phyloP scores from a whole-genome alignment of 2,329 filamentous ascomycete genomes.

The Fusarium nisikadoi region DNA sequence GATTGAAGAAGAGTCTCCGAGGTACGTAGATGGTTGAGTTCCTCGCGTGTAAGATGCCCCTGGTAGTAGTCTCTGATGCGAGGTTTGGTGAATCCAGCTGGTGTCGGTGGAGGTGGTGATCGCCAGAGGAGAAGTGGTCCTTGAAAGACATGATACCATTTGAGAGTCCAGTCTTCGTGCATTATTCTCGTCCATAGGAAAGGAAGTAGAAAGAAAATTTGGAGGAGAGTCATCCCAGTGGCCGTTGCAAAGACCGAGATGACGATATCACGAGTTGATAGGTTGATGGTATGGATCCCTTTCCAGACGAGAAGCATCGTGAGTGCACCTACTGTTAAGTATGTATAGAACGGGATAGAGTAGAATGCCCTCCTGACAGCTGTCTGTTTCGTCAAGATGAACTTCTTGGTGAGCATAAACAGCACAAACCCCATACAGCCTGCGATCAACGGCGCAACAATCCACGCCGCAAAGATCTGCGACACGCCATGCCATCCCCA shows the following conservation, averaged over 20 bases:
- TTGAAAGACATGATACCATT: constrained; percentile 58
- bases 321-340: constrained; percentile 50
- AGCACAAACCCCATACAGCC: constrained; percentile 47
- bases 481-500: constrained; percentile 53
- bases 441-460: constrained; percentile 50
- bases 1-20: constrained; percentile 50
- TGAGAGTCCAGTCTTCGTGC: constrained; percentile 62
- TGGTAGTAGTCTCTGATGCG: constrained; percentile 61
- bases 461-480: constrained; percentile 54
- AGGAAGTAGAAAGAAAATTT: constrained; percentile 62
- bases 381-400: constrained; percentile 44
- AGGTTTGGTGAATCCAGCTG: constrained; percentile 54
- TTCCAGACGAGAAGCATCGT: constrained; percentile 65
- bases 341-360: constrained; percentile 53
- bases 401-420: constrained; percentile 50
- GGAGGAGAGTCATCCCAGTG: constrained; percentile 53
- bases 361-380: constrained; percentile 50
- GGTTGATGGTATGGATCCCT: constrained; percentile 44
- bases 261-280: constrained; percentile 40
- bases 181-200: constrained; percentile 62
- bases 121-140: constrained; percentile 60
- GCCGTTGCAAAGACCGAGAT: constrained; percentile 58
- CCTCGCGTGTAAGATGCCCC: constrained; percentile 59
- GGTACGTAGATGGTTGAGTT: constrained; percentile 53
- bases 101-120: constrained; percentile 49